phyloP scores from a whole-genome alignment of 2,329 filamentous ascomycete species.

The Macrophomina tecta region DNA sequence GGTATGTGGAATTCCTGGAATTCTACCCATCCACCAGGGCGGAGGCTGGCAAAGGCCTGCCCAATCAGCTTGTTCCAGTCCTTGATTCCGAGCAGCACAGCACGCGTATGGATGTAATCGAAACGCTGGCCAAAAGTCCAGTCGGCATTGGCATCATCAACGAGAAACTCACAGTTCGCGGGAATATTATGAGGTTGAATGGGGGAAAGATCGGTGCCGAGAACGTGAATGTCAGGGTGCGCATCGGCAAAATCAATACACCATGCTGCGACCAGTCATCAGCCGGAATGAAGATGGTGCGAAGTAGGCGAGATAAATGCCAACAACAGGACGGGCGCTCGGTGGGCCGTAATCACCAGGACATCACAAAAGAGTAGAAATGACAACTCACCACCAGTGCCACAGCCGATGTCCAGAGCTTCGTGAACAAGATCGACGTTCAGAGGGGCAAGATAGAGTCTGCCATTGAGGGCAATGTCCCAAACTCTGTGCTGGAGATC shows the following conservation, averaged over 20 bases:
- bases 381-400: constrained; percentile 31
- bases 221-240: constrained; percentile 32
- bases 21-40: constrained; percentile 58
- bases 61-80: constrained; percentile 58
- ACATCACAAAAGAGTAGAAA: neutral
- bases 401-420: constrained; percentile 36
- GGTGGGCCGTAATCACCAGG: neutral
- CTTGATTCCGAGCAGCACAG: constrained; percentile 58
- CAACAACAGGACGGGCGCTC: too few species aligned
- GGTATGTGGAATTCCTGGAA: constrained; percentile 49
- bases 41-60: constrained; percentile 45
- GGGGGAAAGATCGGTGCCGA: constrained; percentile 40
- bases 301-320: neutral
- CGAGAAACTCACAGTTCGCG: constrained; percentile 37
- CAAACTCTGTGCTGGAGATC: constrained; percentile 38
- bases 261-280: constrained; percentile 13
- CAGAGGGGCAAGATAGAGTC: constrained; percentile 33
- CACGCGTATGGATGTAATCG: constrained; percentile 62
- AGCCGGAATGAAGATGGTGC: neutral
- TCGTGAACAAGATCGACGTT: constrained; percentile 29
- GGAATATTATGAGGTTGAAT: constrained; percentile 37
- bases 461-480: constrained; percentile 34
- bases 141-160: constrained; percentile 46
- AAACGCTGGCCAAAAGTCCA: constrained; percentile 61
- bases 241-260: constrained; percentile 33